Evolutionary conservation across 192 early-diverging fungal species (phyloP), one percentile per base, ranked within the genome.

Genomic region (Cetraspora pellucida): DNA sequence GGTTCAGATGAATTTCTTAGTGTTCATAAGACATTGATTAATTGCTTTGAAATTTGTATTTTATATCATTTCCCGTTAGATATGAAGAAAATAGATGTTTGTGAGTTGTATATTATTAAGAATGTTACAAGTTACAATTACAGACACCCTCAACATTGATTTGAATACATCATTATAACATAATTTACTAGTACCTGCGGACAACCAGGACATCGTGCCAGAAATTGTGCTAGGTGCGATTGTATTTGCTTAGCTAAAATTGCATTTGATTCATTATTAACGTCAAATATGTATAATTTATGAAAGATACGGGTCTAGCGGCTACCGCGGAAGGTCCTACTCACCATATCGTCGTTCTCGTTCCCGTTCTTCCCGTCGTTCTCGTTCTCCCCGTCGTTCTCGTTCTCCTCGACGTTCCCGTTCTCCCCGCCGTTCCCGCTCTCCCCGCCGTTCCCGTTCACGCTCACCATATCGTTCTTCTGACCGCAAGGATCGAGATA

Each of bases 1-100:
- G 67, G 44, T 10, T 19, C 19, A 13, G 13, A 19, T 54, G 50
- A 10, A 54, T 54, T 54, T n/a, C 4, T 54, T n/a, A 54, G 16
- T 54, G 19, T 54, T 54, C 19, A 54, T 16, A 54, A 19, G 5
- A 5, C 50, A 54, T 19, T 19, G 19, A 19, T 1, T n/a, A 54
- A 54, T 25, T n/a, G 5, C n/a, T 57, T 59, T 59, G 25, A 25
- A 0, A 23, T 65, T 44, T 65, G 1, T 65, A 14, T 43, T n/a
- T 61, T 21, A 61, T 21, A 5, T 30, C 25, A 28, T 7, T 28
- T 30, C 14, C 7, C 1, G 11, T 43, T 44, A 69, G 67, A 69
- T 69, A 69, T 49, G 67, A 69, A 69, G 67, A 69, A 69, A 69
- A 69, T 69, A 16, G 67, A 25, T 69, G 67, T 49, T 69, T 69